Conservation (phyloP, 495 filamentous ascomycete species). For the Thozetella sp. region DNA sequence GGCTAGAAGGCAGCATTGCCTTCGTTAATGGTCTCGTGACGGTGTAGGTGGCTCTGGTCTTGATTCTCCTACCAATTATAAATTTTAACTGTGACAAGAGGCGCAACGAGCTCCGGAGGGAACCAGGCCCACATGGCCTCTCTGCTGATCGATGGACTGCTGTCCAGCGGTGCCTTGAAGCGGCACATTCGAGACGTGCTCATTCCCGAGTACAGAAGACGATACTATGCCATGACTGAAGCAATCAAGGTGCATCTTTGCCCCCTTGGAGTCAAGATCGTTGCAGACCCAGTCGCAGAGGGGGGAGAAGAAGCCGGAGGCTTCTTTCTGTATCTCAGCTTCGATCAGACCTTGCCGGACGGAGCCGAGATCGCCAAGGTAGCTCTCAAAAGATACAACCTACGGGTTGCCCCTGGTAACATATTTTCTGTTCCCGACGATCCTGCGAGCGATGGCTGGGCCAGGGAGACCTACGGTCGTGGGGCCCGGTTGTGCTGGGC, state of each 20-base stretch:
- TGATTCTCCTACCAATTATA: too few species aligned
- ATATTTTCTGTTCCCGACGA: conserved; percentile 65
- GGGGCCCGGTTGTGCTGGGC: conserved; percentile 67
- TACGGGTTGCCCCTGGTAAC: conserved; percentile 59
- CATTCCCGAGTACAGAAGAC: conserved; percentile 53
- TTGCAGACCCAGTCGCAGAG: conserved; percentile 51
- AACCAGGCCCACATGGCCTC: conserved; percentile 46
- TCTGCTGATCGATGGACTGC: background rate
- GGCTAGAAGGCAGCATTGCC: conserved; percentile 68
- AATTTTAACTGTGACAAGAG: conserved; percentile 46
- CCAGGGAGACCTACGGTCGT: conserved; percentile 37
- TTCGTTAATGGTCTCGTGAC: conserved; percentile 66
- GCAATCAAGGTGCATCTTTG: conserved; percentile 52
- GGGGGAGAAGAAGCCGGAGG: conserved; percentile 60
- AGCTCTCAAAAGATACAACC: conserved; percentile 50
- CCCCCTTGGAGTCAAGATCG: background rate
- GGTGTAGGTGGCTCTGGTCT: too few species aligned
- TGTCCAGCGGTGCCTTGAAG: conserved; percentile 40
- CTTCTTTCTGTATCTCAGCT: conserved; percentile 70
- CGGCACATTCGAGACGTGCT: conserved; percentile 36
- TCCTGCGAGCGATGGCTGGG: conserved; percentile 27
- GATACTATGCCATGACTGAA: conserved; percentile 52
- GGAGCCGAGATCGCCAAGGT: conserved; percentile 51
- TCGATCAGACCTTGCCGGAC: conserved; percentile 37
- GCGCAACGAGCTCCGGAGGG: conserved; percentile 67